Percentiles rank a stretch among this genome's conserved stretches.
Evolutionary conservation across 2,329 filamentous ascomycete genomes (phyloP).

Genomic region (Talaromyces marneffei): DNA sequence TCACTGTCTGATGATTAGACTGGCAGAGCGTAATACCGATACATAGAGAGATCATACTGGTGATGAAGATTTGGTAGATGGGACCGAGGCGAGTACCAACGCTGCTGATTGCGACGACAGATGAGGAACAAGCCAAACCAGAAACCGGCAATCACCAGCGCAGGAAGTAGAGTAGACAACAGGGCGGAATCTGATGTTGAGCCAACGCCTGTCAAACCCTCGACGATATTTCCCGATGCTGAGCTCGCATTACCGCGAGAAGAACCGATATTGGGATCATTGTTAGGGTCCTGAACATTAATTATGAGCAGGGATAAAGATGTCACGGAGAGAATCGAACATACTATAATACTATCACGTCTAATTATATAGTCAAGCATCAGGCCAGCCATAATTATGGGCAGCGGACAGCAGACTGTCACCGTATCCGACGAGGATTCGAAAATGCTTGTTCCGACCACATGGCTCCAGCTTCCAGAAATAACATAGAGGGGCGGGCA

Average conservation of each 20-base stretch:
- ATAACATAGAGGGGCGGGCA: background rate
- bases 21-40: background rate
- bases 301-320: background rate
- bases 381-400: slow-evolving; percentile 10
- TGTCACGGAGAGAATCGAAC: background rate
- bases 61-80: slow-evolving; percentile 39
- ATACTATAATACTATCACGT: slow-evolving; percentile 12
- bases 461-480: background rate
- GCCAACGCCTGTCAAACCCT: slow-evolving; percentile 21
- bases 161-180: slow-evolving; percentile 45
- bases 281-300: slow-evolving; percentile 28
- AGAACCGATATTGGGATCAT: slow-evolving; percentile 39
- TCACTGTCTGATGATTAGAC: slow-evolving; percentile 27
- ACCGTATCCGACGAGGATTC: background rate
- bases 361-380: background rate
- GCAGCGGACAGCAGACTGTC: background rate
- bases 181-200: slow-evolving; percentile 49
- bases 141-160: slow-evolving; percentile 40
- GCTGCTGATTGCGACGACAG: slow-evolving; percentile 39
- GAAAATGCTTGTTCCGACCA: background rate
- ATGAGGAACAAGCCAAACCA: slow-evolving; percentile 44
- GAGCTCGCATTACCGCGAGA: slow-evolving; percentile 36
- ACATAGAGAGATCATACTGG: slow-evolving; percentile 25
- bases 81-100: slow-evolving; percentile 43
- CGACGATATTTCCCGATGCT: slow-evolving; percentile 26